These are phyloP conservation scores for Rosellinia necatrix DNA, from an alignment of 2,329 filamentous ascomycete genomes.

Conservation along the genomic window DNA sequence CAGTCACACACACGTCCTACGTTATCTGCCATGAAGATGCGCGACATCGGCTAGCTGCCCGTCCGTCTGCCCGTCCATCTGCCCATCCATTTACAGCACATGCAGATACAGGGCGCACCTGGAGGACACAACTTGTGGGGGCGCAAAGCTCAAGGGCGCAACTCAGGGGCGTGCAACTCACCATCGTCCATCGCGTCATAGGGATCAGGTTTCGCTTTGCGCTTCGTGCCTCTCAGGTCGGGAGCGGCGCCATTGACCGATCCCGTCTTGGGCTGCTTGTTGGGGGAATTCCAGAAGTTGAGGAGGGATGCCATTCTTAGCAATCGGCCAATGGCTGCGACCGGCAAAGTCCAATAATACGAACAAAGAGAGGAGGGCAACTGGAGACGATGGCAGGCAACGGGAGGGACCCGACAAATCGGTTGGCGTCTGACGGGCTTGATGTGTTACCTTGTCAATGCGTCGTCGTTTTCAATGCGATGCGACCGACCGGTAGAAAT, in stretches of 20 bases:
- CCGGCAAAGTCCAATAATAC: slow-evolving; percentile 1
- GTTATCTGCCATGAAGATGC: too few relatives aligned
- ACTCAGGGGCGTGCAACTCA: too few relatives aligned
- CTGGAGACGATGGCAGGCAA: background rate
- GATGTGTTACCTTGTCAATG: too few relatives aligned
- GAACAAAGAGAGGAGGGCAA: slow-evolving; percentile 9
- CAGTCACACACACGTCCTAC: background rate
- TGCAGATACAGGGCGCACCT: too few relatives aligned
- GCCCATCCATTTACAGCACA: background rate
- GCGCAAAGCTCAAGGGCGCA: too few relatives aligned
- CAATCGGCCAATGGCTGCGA: background rate
- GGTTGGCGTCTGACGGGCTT: too few relatives aligned
- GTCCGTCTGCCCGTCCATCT: too few relatives aligned
- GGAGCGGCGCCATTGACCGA: slow-evolving; percentile 20
- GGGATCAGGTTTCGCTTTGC: slow-evolving; percentile 37
- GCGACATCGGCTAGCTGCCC: too few relatives aligned
- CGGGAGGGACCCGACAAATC: background rate
- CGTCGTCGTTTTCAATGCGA: too few relatives aligned
- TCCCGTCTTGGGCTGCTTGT: slow-evolving; percentile 4
- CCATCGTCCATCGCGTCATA: slow-evolving; percentile 37
- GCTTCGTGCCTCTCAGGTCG: slow-evolving; percentile 33
- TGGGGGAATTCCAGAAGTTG: slow-evolving; percentile 17
- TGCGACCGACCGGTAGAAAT: too few relatives aligned
- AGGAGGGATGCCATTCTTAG: slow-evolving; percentile 19
- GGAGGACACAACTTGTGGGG: too few relatives aligned